These are phyloP conservation scores for Esteya vermicola DNA, from an alignment of 2,329 filamentous ascomycete species.

Conservation along the genomic window DNA sequence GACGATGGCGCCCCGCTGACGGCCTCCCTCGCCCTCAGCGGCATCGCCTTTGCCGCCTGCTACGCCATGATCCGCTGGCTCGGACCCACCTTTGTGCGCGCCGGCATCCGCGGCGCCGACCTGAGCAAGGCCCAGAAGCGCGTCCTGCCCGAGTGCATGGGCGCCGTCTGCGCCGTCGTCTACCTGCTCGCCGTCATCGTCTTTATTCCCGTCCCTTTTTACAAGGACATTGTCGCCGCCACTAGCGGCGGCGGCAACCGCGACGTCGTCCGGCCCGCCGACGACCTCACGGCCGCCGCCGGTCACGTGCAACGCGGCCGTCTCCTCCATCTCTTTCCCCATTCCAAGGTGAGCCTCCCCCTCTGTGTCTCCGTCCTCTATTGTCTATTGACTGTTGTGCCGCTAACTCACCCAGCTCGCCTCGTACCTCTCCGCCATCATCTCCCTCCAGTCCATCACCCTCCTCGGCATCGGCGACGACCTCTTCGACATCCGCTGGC, in stretches of 20 bases:
- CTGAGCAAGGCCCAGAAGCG: constrained; percentile 55
- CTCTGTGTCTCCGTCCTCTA: not conserved
- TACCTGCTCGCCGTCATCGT: constrained; percentile 80
- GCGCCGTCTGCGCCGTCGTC: constrained; percentile 79
- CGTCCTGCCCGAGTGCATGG: constrained; percentile 93
- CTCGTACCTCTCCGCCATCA: constrained; percentile 85
- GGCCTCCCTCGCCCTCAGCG: constrained; percentile 75
- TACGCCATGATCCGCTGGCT: constrained; percentile 91
- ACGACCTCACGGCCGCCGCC: constrained; percentile 57
- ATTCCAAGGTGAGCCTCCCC: constrained; percentile 57
- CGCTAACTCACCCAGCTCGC: constrained; percentile 47
- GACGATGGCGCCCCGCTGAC: constrained; percentile 84
- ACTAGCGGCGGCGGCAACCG: constrained; percentile 88
- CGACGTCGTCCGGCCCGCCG: constrained; percentile 65
- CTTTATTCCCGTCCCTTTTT: constrained; percentile 95
- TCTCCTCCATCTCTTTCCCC: constrained; percentile 81
- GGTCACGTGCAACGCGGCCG: constrained; percentile 68
- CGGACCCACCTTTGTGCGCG: constrained; percentile 73
- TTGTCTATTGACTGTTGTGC: not conserved
- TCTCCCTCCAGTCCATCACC: constrained; percentile 80
- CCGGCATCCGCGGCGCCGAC: constrained; percentile 80
- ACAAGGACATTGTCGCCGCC: constrained; percentile 91
- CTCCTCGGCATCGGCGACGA: constrained; percentile 91
- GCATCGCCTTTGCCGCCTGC: constrained; percentile 65
- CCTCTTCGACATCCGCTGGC: constrained; percentile 95